phyloP scores from a whole-genome alignment of 2,329 filamentous ascomycete species.

The Cytospora piceae region DNA sequence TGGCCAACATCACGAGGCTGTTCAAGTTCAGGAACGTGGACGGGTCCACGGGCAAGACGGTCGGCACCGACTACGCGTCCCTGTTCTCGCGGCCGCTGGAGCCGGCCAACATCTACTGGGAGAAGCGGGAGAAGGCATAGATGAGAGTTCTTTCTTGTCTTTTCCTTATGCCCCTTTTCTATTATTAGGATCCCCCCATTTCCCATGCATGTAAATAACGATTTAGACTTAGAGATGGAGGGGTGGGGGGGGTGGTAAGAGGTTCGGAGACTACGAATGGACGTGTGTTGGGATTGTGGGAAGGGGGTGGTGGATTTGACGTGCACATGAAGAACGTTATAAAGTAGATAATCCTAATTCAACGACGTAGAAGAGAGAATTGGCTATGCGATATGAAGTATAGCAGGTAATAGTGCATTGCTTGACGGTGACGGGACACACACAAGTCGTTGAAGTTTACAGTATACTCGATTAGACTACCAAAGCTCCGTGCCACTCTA shows the following conservation, averaged over 20 bases:
- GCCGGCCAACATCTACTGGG: slow-evolving; percentile 75
- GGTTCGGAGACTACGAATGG: neutral
- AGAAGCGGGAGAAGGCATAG: slow-evolving; percentile 59
- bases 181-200: neutral
- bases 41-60: slow-evolving; percentile 65
- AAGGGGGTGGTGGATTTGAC: neutral
- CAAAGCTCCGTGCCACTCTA: too few species aligned
- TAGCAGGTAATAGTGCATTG: too few species aligned
- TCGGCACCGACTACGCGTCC: slow-evolving; percentile 70
- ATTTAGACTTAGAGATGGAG: slow-evolving; percentile 1
- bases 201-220: slow-evolving; percentile 25
- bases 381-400: too few species aligned
- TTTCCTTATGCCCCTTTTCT: too few species aligned
- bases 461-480: too few species aligned
- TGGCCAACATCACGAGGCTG: slow-evolving; percentile 72
- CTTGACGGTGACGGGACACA: too few species aligned
- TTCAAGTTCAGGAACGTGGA: slow-evolving; percentile 81
- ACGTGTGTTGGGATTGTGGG: neutral
- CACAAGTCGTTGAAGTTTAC: too few species aligned
- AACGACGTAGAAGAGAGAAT: neutral
- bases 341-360: slow-evolving; percentile 1
- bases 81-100: slow-evolving; percentile 75
- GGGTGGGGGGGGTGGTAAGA: too few species aligned
- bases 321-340: neutral
- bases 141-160: neutral